These are phyloP conservation scores for Diaporthe citrichinensis DNA, from an alignment of 2,329 filamentous ascomycete genomes.

Conservation along the genomic window DNA sequence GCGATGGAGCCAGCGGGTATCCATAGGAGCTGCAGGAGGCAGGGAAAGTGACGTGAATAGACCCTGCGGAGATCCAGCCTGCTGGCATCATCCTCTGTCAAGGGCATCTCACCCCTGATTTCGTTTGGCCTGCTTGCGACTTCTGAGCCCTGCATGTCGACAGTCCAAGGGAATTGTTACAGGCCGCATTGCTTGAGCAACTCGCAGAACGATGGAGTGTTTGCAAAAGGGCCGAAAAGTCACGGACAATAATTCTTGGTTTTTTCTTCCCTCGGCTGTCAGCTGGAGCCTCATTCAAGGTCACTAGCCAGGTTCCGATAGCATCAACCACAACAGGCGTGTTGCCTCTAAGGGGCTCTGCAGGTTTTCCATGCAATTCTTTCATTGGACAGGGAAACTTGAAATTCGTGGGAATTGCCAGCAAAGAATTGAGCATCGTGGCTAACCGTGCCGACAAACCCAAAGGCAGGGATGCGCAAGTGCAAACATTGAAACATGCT, in stretches of 20 bases:
- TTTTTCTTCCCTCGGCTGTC: too few relatives aligned
- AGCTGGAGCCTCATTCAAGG: neutral
- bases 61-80: conserved; percentile 21
- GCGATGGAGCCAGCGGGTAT: conserved; percentile 22
- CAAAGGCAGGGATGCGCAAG: neutral
- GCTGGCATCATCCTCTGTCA: conserved; percentile 3
- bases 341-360: neutral
- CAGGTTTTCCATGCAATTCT: neutral
- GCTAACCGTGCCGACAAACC: neutral
- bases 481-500: conserved; percentile 8
- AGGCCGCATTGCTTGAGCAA: neutral
- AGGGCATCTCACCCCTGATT: neutral
- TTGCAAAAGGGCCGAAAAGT: neutral
- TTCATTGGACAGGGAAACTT: neutral
- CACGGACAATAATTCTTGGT: too few relatives aligned
- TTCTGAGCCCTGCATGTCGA: conserved; percentile 1
- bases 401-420: neutral
- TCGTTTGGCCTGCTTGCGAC: neutral
- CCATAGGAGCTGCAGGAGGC: conserved; percentile 12
- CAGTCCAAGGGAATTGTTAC: neutral
- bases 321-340: neutral
- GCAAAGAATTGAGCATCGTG: neutral
- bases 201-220: neutral
- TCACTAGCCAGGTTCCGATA: neutral
- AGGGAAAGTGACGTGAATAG: conserved; percentile 13